These are phyloP conservation scores for Trichocladium uniseriatum DNA, from an alignment of 495 filamentous ascomycete species.

Conservation along the genomic window DNA sequence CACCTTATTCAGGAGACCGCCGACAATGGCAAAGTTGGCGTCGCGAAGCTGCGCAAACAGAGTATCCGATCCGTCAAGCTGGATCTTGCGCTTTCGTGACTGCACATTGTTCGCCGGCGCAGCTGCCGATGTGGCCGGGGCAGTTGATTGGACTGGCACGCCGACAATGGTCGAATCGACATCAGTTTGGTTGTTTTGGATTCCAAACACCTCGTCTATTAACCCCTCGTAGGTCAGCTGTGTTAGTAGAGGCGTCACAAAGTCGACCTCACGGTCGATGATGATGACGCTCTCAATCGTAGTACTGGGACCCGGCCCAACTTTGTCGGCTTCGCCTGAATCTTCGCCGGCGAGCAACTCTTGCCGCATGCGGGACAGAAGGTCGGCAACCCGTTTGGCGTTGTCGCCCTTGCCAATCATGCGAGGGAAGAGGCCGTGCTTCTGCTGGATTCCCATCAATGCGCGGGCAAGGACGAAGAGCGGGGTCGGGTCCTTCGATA, in stretches of 20 bases:
- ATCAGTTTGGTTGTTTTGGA: slow-evolving; percentile 81
- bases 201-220: slow-evolving; percentile 88
- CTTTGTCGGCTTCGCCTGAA: slow-evolving; percentile 46
- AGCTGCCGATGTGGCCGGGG: slow-evolving; percentile 42
- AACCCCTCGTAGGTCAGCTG: slow-evolving; percentile 96
- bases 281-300: slow-evolving; percentile 84
- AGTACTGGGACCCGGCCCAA: slow-evolving; percentile 76
- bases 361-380: slow-evolving; percentile 86
- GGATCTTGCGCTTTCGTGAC: slow-evolving; percentile 75
- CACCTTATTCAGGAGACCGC: slow-evolving; percentile 78
- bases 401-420: slow-evolving; percentile 96
- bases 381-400: slow-evolving; percentile 76
- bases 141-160: slow-evolving; percentile 47
- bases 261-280: slow-evolving; percentile 90
- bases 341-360: slow-evolving; percentile 79
- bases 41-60: slow-evolving; percentile 84
- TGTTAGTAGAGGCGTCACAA: slow-evolving; percentile 80
- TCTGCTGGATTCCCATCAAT: slow-evolving; percentile 89
- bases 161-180: slow-evolving; percentile 90
- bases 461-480: slow-evolving; percentile 82
- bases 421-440: slow-evolving; percentile 86
- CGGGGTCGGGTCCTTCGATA: slow-evolving; percentile 84
- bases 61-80: slow-evolving; percentile 81
- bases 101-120: slow-evolving; percentile 22
- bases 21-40: slow-evolving; percentile 91